Evolutionary conservation across 2,329 filamentous ascomycete species (phyloP).

Genomic region (Colletotrichum aenigma): DNA sequence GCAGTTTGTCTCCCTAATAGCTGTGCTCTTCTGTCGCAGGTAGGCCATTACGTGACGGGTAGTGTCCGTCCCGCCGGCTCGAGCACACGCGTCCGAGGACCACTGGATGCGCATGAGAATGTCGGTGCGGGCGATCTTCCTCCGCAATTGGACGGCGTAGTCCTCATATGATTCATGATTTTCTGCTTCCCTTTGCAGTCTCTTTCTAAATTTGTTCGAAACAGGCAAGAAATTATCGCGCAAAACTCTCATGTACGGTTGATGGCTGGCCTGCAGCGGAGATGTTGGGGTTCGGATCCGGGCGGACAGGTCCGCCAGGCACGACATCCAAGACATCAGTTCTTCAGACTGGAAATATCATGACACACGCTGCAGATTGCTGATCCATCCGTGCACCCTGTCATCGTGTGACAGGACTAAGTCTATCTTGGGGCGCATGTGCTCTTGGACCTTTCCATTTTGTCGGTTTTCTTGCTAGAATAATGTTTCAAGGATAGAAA

Average conservation of each 20-base stretch:
- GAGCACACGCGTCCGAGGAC: not conserved
- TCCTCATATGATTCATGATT: not conserved
- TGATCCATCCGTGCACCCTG: not conserved
- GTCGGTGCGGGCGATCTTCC: not conserved
- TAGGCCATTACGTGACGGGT: not conserved
- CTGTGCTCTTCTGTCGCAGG: not conserved
- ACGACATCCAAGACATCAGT: not conserved
- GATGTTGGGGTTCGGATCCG: not conserved
- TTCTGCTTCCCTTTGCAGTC: not conserved
- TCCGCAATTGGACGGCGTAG: not conserved
- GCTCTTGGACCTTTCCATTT: not conserved
- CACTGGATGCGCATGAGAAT: not conserved
- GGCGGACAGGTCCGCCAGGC: not conserved
- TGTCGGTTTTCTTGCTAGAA: not conserved
- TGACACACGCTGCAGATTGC: not conserved
- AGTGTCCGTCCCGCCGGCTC: not conserved
- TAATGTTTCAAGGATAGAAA: not conserved
- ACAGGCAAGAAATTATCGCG: not conserved
- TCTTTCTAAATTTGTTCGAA: not conserved
- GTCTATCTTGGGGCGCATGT: not conserved
- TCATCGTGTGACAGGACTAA: not conserved
- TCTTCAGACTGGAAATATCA: not conserved
- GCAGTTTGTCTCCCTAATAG: not conserved
- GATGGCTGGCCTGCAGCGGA: not conserved
- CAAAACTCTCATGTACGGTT: not conserved